Evolutionary conservation across 768 basidiomycete genomes (phyloP), one percentile per base, ranked within the genome.

Genomic region (Tulasnella sp.): DNA sequence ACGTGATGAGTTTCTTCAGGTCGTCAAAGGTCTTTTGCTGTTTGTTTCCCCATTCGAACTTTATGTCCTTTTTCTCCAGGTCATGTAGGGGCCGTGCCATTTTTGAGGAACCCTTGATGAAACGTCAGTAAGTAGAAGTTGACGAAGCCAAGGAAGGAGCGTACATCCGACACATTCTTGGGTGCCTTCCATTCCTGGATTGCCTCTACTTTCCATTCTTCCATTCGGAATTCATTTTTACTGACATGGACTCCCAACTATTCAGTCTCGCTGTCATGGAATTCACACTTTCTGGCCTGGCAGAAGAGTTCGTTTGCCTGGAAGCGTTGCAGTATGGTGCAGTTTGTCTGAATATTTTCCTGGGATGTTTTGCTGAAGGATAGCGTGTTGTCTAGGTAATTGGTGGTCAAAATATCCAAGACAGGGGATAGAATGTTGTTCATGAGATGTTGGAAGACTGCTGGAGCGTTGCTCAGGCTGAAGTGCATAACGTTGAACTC

Each of bases 331-430:
- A 52, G n/a, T 19, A 52, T 52, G 2, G 47, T 26, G 2, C n/a
- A 9, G 22, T 52, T 52, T 1, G n/a, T 26, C 1, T 2, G 5
- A 26, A 52, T 52, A 11, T n/a, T n/a, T n/a, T n/a, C n/a, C n/a
- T 47, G 44, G 22, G 68, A 37, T 19, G 69, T 67, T 12, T 52
- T 37, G 5, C 72, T 69, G 32, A 67, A 68, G 3, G 75, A 64
- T 5, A 75, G 62, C 1, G 75, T 76, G 35, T 76, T 69, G 73
- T 76, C 75, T 11, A 76, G 71, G 63, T 73, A 76, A 17, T 74
- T 52, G n/a, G 72, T 40, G 4, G 72, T 66, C 29, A 67, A 64
- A 14, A 62, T 40, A 11, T 74, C 76, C 12, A 75, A 11, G 0
- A 76, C 47, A 1, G 47, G 47, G 1, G 47, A 5, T 1, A 52